phyloP scores from a whole-genome alignment of 2,329 filamentous ascomycete species.

The Ramularia collo-cygni region DNA sequence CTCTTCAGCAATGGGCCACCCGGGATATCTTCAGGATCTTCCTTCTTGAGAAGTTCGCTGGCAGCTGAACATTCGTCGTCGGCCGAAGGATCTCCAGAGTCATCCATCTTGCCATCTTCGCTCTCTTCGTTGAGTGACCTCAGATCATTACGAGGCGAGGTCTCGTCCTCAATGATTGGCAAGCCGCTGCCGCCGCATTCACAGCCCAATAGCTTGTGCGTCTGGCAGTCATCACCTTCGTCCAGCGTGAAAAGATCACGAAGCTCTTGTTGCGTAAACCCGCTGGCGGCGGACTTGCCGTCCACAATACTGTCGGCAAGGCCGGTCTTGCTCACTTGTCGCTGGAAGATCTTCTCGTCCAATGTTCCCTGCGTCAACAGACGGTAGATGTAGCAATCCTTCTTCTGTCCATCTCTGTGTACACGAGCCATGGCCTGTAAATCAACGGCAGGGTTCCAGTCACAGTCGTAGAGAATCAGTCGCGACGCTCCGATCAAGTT shows the following conservation, averaged over 20 bases:
- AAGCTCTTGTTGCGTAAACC: slow-evolving; percentile 60
- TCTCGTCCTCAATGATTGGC: slow-evolving; percentile 18
- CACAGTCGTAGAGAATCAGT: slow-evolving; percentile 64
- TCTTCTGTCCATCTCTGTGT: slow-evolving; percentile 64
- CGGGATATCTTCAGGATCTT: no score
- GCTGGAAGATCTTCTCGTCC: slow-evolving; percentile 69
- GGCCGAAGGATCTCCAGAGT: no score
- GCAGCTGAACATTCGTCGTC: no score
- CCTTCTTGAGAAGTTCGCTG: no score
- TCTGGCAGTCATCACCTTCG: slow-evolving; percentile 55
- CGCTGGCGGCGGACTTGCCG: slow-evolving; percentile 52
- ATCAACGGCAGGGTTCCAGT: slow-evolving; percentile 71
- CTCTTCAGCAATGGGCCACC: no score
- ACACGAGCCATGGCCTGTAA: slow-evolving; percentile 69
- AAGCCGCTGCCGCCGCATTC: slow-evolving; percentile 51
- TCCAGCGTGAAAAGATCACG: slow-evolving; percentile 62
- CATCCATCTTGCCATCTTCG: slow-evolving; percentile 9
- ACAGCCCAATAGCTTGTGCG: slow-evolving; percentile 61
- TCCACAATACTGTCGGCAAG: slow-evolving; percentile 67
- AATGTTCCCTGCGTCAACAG: slow-evolving; percentile 61
- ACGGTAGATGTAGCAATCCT: slow-evolving; percentile 61
- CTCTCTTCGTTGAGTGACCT: slow-evolving; percentile 10
- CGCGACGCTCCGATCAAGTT: slow-evolving; percentile 66
- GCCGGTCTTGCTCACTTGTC: slow-evolving; percentile 64
- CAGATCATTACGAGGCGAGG: slow-evolving; percentile 20